Conservation (phyloP, 495 filamentous ascomycete species). For the Aeminium ludgeri region DNA sequence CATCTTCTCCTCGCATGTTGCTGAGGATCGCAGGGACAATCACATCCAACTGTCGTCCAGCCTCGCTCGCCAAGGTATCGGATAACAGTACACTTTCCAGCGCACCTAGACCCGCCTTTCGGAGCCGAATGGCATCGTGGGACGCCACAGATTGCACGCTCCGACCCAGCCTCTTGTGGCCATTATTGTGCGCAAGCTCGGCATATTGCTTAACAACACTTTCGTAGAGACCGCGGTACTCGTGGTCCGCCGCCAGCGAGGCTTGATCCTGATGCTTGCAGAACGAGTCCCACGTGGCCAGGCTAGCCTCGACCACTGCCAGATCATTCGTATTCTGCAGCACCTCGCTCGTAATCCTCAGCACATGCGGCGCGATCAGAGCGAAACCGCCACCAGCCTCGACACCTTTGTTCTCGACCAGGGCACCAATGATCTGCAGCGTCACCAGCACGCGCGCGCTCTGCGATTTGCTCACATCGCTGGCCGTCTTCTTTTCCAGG, state of each 20-base stretch:
- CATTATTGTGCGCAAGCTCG: slow-evolving; percentile 48
- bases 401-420: slow-evolving; percentile 56
- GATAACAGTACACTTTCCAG: slow-evolving; percentile 63
- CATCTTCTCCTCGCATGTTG: slow-evolving; percentile 65
- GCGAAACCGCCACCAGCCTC: slow-evolving; percentile 61
- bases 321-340: slow-evolving; percentile 28
- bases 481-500: slow-evolving; percentile 73
- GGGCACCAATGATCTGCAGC: slow-evolving; percentile 66
- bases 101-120: slow-evolving; percentile 60
- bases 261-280: slow-evolving; percentile 66
- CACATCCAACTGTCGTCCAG: slow-evolving; percentile 53
- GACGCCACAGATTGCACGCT: slow-evolving; percentile 34
- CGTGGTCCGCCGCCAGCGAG: slow-evolving; percentile 61
- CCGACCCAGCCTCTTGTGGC: slow-evolving; percentile 13
- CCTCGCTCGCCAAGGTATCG: slow-evolving; percentile 56
- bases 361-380: slow-evolving; percentile 63
- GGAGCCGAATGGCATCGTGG: slow-evolving; percentile 67
- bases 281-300: slow-evolving; percentile 67
- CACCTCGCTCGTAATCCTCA: slow-evolving; percentile 62
- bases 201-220: slow-evolving; percentile 63
- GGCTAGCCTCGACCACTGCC: slow-evolving; percentile 55
- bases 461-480: slow-evolving; percentile 46
- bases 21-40: slow-evolving; percentile 69
- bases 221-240: slow-evolving; percentile 66
- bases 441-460: slow-evolving; percentile 81